Evolutionary conservation across 805 yeast genomes (phyloP).

Genomic region (Sporopachydermia quercuum): DNA sequence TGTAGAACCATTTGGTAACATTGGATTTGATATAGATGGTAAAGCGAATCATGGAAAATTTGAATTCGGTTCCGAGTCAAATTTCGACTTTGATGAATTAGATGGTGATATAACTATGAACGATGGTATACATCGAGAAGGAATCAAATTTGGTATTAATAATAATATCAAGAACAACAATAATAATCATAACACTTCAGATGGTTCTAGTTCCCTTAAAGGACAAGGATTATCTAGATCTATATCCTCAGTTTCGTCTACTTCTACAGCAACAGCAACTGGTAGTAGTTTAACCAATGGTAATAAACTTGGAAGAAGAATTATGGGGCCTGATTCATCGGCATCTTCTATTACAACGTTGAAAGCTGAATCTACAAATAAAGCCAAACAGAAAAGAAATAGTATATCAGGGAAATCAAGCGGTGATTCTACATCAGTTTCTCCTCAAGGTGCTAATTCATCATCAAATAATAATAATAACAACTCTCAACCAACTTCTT

Average conservation of each 20-base stretch:
- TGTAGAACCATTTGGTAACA: not conserved
- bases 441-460: not conserved
- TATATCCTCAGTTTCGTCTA: too few relatives aligned
- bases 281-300: too few relatives aligned
- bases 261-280: too few relatives aligned
- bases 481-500: conserved; percentile 31
- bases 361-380: not conserved
- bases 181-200: conserved; percentile 2
- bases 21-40: not conserved
- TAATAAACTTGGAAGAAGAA: not conserved
- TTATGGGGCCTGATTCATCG: not conserved
- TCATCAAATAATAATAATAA: too few relatives aligned
- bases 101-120: not conserved
- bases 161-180: conserved; percentile 2
- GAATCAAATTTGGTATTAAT: too few relatives aligned
- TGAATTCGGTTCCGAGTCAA: too few relatives aligned
- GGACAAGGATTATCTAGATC: too few relatives aligned
- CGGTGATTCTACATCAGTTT: conserved; percentile 2
- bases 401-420: conserved; percentile 4
- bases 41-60: too few relatives aligned
- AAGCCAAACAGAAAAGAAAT: conserved; percentile 3
- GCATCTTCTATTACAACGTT: conserved; percentile 2
- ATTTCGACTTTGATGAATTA: not conserved
- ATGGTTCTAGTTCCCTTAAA: too few relatives aligned
- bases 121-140: too few relatives aligned